Conservation (phyloP, 305 asterid genomes). For the Solanum chacoense region DNA sequence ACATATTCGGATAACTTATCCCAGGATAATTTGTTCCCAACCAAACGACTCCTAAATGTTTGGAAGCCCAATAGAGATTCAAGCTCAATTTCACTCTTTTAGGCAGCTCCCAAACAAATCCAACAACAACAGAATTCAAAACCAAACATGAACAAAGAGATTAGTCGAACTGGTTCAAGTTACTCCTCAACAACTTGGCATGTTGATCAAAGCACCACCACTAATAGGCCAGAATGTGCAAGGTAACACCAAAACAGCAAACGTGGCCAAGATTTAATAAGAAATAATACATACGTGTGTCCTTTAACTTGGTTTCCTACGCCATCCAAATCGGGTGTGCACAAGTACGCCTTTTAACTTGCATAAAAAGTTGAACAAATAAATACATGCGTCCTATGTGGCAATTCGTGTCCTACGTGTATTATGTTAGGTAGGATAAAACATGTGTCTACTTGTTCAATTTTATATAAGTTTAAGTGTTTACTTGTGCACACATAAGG, state of each 20-base stretch:
- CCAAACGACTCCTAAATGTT: too few relatives aligned
- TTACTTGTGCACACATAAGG: not conserved
- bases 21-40: not conserved
- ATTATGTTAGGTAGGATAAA: not conserved
- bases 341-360: not conserved
- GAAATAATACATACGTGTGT: not conserved
- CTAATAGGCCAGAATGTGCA: not conserved
- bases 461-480: not conserved
- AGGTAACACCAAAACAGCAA: not conserved
- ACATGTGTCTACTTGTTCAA: not conserved
- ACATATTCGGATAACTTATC: not conserved
- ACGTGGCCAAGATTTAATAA: not conserved
- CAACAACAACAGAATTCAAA: not conserved
- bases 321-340: not conserved
- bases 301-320: not conserved
- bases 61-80: not conserved
- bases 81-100: too few relatives aligned
- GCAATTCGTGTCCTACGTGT: not conserved
- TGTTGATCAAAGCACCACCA: not conserved
- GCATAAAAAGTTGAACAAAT: not conserved
- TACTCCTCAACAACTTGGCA: not conserved
- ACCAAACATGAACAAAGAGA: not conserved
- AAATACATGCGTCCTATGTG: not conserved
- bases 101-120: not conserved
- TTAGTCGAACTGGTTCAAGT: not conserved